These are phyloP conservation scores for Nidularia pulvinata DNA, from an alignment of 768 basidiomycete genomes.

Conservation along the genomic window DNA sequence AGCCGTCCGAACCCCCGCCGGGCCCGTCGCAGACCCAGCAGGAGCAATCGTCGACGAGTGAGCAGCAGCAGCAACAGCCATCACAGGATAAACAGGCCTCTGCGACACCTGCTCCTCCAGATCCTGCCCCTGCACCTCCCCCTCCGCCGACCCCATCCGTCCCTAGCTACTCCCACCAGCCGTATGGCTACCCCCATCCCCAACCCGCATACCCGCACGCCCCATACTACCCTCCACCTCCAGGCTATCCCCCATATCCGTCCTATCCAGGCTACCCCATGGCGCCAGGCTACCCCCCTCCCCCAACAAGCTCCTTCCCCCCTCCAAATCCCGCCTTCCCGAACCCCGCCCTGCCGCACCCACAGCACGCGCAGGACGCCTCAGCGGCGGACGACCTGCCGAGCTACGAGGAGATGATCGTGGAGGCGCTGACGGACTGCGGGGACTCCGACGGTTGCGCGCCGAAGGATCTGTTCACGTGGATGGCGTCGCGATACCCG, in stretches of 20 bases:
- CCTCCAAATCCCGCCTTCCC: slow-evolving; percentile 28
- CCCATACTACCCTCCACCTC: slow-evolving; percentile 59
- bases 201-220: slow-evolving; percentile 65
- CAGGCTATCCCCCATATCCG: slow-evolving; percentile 40
- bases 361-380: slow-evolving; percentile 8
- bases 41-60: neutral
- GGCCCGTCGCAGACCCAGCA: neutral
- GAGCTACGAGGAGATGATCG: slow-evolving; percentile 92
- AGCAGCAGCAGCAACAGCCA: neutral
- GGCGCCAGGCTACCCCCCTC: slow-evolving; percentile 35
- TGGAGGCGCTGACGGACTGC: slow-evolving; percentile 69
- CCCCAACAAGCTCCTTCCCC: slow-evolving; percentile 28
- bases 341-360: slow-evolving; percentile 16
- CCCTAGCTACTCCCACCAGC: slow-evolving; percentile 48
- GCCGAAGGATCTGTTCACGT: slow-evolving; percentile 81
- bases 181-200: slow-evolving; percentile 48
- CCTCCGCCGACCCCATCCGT: slow-evolving; percentile 6
- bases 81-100: slow-evolving; percentile 9
- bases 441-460: slow-evolving; percentile 74
- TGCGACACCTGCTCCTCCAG: slow-evolving; percentile 12
- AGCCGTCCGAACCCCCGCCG: slow-evolving; percentile 1
- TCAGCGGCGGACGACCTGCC: slow-evolving; percentile 57
- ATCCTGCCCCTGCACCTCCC: slow-evolving; percentile 10
- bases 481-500: slow-evolving; percentile 85
- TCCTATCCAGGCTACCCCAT: slow-evolving; percentile 33